Conservation (phyloP, 1,139 yeast genomes). For the Hemisphaericaspora xylofermentans region DNA sequence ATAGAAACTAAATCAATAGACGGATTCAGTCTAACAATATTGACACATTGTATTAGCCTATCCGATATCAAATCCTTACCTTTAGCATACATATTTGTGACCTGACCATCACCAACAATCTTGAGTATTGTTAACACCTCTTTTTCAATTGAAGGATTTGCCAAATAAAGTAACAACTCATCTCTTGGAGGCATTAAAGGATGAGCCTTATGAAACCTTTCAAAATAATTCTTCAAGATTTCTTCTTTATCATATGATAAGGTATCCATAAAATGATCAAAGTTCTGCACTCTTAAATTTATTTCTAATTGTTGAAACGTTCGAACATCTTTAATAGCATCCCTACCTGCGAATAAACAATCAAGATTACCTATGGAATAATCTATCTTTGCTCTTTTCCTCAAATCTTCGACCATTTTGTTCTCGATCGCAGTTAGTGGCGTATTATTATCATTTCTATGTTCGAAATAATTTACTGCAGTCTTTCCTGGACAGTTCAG, state of each 20-base stretch:
- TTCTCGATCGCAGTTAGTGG: slow-evolving; percentile 9
- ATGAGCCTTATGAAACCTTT: slow-evolving; percentile 39
- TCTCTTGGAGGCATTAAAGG: slow-evolving; percentile 43
- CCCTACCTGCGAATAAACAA: slow-evolving; percentile 15
- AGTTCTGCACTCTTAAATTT: slow-evolving; percentile 8
- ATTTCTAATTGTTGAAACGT: slow-evolving; percentile 13
- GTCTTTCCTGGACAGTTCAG: slow-evolving; percentile 15
- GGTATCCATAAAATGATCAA: slow-evolving; percentile 11
- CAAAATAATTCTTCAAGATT: slow-evolving; percentile 37
- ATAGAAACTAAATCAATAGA: slow-evolving; percentile 38
- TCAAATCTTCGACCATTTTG: slow-evolving; percentile 11
- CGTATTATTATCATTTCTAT: slow-evolving; percentile 6
- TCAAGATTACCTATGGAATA: slow-evolving; percentile 14
- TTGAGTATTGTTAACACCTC: slow-evolving; percentile 47
- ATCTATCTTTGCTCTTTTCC: slow-evolving; percentile 15
- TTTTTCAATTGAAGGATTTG: slow-evolving; percentile 27
- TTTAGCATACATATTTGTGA: slow-evolving; percentile 31
- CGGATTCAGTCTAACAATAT: slow-evolving; percentile 24
- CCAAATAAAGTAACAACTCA: slow-evolving; percentile 30
- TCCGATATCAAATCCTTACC: slow-evolving; percentile 30
- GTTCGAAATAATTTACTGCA: slow-evolving; percentile 12
- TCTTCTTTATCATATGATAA: slow-evolving; percentile 13
- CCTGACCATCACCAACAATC: slow-evolving; percentile 46
- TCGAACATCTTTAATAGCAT: slow-evolving; percentile 8
- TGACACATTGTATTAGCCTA: slow-evolving; percentile 33